Conservation (phyloP, 2,329 filamentous ascomycete genomes). For the Fusarium virguliforme region DNA sequence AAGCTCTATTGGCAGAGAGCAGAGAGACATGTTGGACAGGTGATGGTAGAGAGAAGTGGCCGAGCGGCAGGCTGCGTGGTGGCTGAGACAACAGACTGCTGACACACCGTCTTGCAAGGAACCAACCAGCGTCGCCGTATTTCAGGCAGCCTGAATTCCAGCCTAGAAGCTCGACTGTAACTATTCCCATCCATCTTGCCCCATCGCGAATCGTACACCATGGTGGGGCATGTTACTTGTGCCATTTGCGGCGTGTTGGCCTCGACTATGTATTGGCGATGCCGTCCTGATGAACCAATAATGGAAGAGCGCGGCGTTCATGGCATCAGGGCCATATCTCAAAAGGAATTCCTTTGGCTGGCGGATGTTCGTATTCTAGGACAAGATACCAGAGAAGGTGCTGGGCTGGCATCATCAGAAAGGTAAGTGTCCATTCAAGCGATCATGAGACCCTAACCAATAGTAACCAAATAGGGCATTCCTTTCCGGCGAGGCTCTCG, state of each 20-base stretch:
- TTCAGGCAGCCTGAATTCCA: not conserved
- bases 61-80: too few relatives aligned
- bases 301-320: not conserved
- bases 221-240: not conserved
- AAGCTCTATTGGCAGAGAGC: conserved; percentile 8
- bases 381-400: too few relatives aligned
- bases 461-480: not conserved
- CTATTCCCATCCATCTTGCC: not conserved
- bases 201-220: not conserved
- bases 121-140: not conserved
- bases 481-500: not conserved
- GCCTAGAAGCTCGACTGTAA: not conserved
- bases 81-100: not conserved
- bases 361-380: conserved; percentile 1
- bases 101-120: not conserved
- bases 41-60: not conserved
- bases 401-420: not conserved
- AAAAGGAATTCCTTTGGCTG: not conserved
- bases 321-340: not conserved
- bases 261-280: not conserved
- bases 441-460: too few relatives aligned
- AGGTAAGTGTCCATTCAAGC: not conserved
- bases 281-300: not conserved
- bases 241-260: not conserved
- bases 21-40: not conserved